Evolutionary conservation across 495 filamentous ascomycete species (phyloP), one percentile per base, ranked within the genome.

Genomic region (Tuber indicum): DNA sequence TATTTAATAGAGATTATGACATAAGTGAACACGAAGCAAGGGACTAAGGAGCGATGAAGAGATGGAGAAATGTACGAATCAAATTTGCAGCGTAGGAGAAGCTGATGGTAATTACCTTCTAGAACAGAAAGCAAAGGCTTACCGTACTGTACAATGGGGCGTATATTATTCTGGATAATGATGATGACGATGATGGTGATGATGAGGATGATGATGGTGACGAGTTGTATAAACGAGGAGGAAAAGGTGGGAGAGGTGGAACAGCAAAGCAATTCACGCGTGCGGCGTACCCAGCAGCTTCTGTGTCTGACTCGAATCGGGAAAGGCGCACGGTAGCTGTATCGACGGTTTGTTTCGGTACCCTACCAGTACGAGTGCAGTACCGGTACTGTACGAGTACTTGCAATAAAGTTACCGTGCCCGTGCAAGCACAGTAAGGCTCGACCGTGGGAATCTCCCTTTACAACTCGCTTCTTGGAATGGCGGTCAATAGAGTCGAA

Each of bases 231-330:
- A 66, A 36, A 66, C 26, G 26, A 66, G 26, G 58, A 32, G 14
- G 58, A 36, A 66, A 66, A 36, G 17, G 12, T 2, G 58, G 12
- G 26, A n/a, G 52, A 17, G 26, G 58, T 32, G 58, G 58, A 66
- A 66, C 26, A 66, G 58, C 58, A 66, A 66, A 36, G 58, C 26
- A 66, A 66, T 66, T 66, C 58, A 66, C 58, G 58, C 58, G 58
- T 62, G 12, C 44, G 1, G 39, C 12, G 12, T 47, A 19, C 45
- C 6, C 45, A 16, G 45, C 45, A 66, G 26, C 0, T 66, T 36
- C 58, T 32, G 26, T 19, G 58, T 66, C 58, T 19, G 58, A 66
- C 26, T 66, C 58, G 58, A 66, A 66, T 36, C 2, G 58, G 58
- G 58, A 66, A 66, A 66, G 26, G 58, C 58, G 58, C 12, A 23